These are phyloP conservation scores for Cutaneotrichosporon dermatis DNA, from an alignment of 1,284 basidiomycete species.

Conservation along the genomic window DNA sequence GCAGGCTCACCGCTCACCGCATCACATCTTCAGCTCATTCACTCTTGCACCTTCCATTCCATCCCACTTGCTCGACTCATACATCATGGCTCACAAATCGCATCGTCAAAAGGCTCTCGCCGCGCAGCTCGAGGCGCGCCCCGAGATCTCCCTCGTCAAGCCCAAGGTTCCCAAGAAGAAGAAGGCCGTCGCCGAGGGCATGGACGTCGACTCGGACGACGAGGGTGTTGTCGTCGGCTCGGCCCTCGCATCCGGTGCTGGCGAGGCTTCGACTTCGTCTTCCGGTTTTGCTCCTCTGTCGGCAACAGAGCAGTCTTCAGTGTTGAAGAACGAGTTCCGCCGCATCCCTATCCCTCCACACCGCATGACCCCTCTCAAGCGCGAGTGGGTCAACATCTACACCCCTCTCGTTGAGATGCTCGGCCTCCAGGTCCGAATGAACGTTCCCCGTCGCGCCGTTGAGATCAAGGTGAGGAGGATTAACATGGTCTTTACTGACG, in stretches of 20 bases:
- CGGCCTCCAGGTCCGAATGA: constrained; percentile 94
- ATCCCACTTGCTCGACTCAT: no score
- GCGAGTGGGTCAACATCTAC: constrained; percentile 96
- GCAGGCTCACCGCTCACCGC: neutral
- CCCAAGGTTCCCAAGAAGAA: constrained; percentile 19
- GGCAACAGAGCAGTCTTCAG: constrained; percentile 27
- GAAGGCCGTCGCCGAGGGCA: constrained; percentile 6
- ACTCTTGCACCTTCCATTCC: no score
- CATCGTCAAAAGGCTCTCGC: constrained; percentile 49
- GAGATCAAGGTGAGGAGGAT: constrained; percentile 72
- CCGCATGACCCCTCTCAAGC: constrained; percentile 93
- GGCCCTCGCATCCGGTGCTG: constrained; percentile 9
- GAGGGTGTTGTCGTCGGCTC: constrained; percentile 28
- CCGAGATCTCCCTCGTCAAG: constrained; percentile 42
- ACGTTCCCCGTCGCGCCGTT: constrained; percentile 78
- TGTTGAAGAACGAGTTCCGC: constrained; percentile 68
- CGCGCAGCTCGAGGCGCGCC: constrained; percentile 45
- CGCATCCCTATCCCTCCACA: constrained; percentile 90
- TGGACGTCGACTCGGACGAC: constrained; percentile 33
- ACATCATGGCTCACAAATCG: constrained; percentile 47
- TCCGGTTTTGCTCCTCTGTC: constrained; percentile 46
- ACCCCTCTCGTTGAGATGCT: constrained; percentile 92
- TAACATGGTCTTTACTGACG: neutral
- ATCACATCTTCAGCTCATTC: no score
- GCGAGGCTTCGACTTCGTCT: constrained; percentile 24